These are phyloP conservation scores for Hypoxylon rickii DNA, from an alignment of 495 filamentous ascomycete species.

Conservation along the genomic window DNA sequence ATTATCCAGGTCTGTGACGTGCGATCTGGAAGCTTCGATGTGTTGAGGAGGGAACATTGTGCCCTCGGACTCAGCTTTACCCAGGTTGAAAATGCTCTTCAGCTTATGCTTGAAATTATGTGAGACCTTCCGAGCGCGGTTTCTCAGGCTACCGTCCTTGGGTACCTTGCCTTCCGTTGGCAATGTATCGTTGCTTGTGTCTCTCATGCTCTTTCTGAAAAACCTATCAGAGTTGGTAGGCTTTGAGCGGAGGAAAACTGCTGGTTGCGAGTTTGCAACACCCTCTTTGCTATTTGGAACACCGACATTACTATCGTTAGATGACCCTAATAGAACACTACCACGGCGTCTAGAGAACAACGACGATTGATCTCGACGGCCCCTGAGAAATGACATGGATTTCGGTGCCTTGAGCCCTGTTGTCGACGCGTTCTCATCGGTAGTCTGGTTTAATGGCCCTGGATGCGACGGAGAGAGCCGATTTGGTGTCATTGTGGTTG, in stretches of 20 bases:
- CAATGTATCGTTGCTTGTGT: constrained; percentile 27
- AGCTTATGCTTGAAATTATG: constrained; percentile 64
- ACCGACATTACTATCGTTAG: neutral
- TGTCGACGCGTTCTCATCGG: constrained; percentile 5
- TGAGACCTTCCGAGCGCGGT: constrained; percentile 63
- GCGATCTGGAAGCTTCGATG: constrained; percentile 53
- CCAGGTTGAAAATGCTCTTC: constrained; percentile 61
- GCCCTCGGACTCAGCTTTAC: constrained; percentile 45
- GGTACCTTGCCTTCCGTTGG: constrained; percentile 21
- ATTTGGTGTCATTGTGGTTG: constrained; percentile 41
- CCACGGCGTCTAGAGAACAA: constrained; percentile 25
- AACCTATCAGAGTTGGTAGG: constrained; percentile 54
- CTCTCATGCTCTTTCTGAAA: constrained; percentile 41
- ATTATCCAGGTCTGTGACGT: constrained; percentile 45
- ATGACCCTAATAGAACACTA: constrained; percentile 1
- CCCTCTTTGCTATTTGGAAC: constrained; percentile 3
- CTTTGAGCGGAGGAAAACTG: constrained; percentile 53
- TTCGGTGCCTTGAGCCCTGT: constrained; percentile 48
- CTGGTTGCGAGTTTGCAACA: constrained; percentile 45
- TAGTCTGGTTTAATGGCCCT: neutral
- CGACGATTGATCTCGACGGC: constrained; percentile 35
- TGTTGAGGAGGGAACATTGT: constrained; percentile 53
- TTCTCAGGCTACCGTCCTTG: constrained; percentile 49
- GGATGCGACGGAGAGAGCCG: constrained; percentile 12
- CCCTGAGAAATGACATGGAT: constrained; percentile 67